phyloP scores from a whole-genome alignment of 1,284 basidiomycete species.

The Flammula alnicola region DNA sequence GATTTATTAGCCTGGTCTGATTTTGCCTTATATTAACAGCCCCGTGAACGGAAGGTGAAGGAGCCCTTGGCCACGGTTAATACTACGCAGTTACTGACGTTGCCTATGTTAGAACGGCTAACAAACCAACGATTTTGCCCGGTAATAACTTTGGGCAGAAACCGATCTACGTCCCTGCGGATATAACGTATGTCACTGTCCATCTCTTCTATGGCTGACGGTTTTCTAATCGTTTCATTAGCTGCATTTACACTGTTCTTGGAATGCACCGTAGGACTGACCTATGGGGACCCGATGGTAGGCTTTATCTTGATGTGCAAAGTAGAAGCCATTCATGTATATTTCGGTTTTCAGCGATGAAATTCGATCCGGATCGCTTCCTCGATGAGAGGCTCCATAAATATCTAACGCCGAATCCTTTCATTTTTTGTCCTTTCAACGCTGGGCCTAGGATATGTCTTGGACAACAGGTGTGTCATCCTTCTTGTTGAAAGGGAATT shows the following conservation, averaged over 20 bases:
- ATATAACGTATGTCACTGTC: slow-evolving; percentile 29
- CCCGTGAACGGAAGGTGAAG: slow-evolving; percentile 40
- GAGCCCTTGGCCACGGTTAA: too few relatives aligned
- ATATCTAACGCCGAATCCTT: slow-evolving; percentile 57
- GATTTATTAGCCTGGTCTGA: neutral
- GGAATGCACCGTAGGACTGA: slow-evolving; percentile 43
- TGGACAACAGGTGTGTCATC: slow-evolving; percentile 56
- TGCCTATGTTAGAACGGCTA: slow-evolving; percentile 29
- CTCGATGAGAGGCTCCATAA: slow-evolving; percentile 54
- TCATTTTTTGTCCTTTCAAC: slow-evolving; percentile 64
- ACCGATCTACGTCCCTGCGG: slow-evolving; percentile 34
- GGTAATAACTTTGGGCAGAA: slow-evolving; percentile 25
- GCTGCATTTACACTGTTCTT: slow-evolving; percentile 33
- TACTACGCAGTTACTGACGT: too few relatives aligned
- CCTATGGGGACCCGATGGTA: slow-evolving; percentile 45
- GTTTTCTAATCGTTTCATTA: slow-evolving; percentile 6
- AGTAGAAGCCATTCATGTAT: too few relatives aligned
- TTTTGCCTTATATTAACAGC: slow-evolving; percentile 19
- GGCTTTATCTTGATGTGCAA: neutral
- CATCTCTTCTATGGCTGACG: neutral
- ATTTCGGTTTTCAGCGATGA: neutral
- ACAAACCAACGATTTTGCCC: slow-evolving; percentile 31
- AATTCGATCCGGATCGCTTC: slow-evolving; percentile 62
- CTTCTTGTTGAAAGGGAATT: too few relatives aligned
- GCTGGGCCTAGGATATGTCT: slow-evolving; percentile 62